Evolutionary conservation across 495 filamentous ascomycete genomes (phyloP).

Genomic region (Talaromyces trachyspermus): DNA sequence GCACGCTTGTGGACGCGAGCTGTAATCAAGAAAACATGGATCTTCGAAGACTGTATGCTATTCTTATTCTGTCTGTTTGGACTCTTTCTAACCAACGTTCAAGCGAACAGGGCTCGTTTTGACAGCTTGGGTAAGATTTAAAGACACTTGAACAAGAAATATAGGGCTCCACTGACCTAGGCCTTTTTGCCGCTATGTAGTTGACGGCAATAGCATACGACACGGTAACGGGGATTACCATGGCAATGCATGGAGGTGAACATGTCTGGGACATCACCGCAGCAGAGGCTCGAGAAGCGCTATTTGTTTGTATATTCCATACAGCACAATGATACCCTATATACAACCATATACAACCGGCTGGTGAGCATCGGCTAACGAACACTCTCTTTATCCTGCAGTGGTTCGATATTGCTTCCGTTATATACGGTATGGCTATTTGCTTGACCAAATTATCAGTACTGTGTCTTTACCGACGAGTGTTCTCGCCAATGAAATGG

Average conservation of each 20-base stretch:
- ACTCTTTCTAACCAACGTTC: background rate
- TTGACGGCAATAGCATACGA: constrained; percentile 9
- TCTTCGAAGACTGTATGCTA: constrained; percentile 19
- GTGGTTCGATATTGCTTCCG: constrained; percentile 24
- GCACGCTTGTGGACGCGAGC: constrained; percentile 11
- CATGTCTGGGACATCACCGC: constrained; percentile 27
- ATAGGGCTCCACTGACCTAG: background rate
- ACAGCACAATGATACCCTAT: background rate
- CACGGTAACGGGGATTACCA: constrained; percentile 9
- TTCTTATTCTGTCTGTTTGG: background rate
- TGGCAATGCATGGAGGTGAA: constrained; percentile 21
- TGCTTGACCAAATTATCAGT: constrained; percentile 24
- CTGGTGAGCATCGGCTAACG: background rate
- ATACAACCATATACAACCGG: too few relatives aligned
- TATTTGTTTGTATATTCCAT: constrained; percentile 12
- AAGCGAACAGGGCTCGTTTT: constrained; percentile 1
- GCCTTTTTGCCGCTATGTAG: constrained; percentile 6
- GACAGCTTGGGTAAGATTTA: constrained; percentile 6
- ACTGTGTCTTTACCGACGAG: constrained; percentile 23
- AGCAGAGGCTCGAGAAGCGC: constrained; percentile 13
- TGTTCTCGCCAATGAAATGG: constrained; percentile 22
- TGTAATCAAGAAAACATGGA: constrained; percentile 12
- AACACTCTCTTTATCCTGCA: background rate
- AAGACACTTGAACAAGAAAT: background rate
- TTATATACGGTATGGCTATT: constrained; percentile 22